phyloP scores from a whole-genome alignment of 441 rosid genomes.

The Manihot esculenta region DNA sequence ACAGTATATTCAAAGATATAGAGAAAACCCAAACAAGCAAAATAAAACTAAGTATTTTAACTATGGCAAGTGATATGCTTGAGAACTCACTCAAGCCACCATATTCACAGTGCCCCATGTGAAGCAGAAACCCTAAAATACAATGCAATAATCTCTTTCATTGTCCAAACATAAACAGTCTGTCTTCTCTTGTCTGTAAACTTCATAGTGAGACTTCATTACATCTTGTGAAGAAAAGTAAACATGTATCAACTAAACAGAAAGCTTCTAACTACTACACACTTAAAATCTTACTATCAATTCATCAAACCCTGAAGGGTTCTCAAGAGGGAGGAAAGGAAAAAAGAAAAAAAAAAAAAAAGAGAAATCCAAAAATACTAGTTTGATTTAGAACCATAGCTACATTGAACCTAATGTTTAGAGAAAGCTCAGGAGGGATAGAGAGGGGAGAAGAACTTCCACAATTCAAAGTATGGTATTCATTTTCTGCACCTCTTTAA shows the following conservation, averaged over 20 bases:
- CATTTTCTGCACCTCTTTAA: neutral
- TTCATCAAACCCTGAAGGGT: neutral
- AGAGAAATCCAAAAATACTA: neutral
- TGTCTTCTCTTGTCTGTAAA: neutral
- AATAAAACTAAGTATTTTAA: no score
- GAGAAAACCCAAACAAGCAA: no score
- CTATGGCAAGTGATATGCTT: no score
- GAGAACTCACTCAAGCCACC: neutral
- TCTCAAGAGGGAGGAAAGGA: neutral
- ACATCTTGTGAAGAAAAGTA: neutral
- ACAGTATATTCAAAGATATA: no score
- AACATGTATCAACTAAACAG: neutral
- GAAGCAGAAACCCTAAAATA: neutral
- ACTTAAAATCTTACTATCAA: neutral
- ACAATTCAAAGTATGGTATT: neutral
- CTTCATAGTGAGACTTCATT: neutral
- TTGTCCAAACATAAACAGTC: neutral
- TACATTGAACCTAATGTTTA: neutral
- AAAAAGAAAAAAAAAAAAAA: neutral
- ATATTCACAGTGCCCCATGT: neutral
- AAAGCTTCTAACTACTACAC: no score
- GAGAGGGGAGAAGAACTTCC: neutral
- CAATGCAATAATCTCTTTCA: neutral
- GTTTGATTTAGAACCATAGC: neutral
- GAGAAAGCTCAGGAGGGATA: conserved; percentile 18